Evolutionary conservation across 441 rosid species (phyloP), one percentile per base, ranked within the genome.

Genomic region (Syzygium syzygioides): DNA sequence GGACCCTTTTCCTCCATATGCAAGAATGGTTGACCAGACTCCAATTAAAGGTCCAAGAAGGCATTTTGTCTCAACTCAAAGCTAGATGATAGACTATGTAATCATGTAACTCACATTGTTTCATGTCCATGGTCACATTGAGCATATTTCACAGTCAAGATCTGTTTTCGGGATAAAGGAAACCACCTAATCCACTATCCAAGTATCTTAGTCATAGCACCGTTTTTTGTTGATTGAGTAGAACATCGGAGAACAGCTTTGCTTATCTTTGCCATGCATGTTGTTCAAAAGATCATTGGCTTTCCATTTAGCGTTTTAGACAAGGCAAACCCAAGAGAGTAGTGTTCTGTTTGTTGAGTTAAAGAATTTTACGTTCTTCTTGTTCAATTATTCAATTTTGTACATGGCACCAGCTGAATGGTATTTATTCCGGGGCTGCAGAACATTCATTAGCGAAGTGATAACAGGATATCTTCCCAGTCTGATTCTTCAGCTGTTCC

Each of bases 381-480:
- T 55, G 87, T 55, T 55, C 56, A 53, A 14, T 59, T 76, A 66
- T 79, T 84, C 66, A 37, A 54, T 87, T 80, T 89, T 83, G 54
- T 85, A 53, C 79, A 14, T 60, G 23, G 86, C 64, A 62, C 85
- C 66, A 71, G 80, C 90, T 92, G 85, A 91, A 85, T 25, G 85
- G 50, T 79, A 37, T 26, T 28, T 85, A 71, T 85, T 30, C 48
- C 87, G 91, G 86, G 79, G 85, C 71, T 91, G 94, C 97, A 98
- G 99, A 93, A 87, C 94, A 84, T 87, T 95, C 56, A 92, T 95
- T 79, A 95, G 96, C 91, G 91, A 95, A 90, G 93, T 98, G 91
- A 93, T 98, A 87, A 98, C 99, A 4, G 99, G 99, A 93, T 97
- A 98, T 92, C 96, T 98, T 89, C 99, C 99, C 14, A 97, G 97